A percentile compares a stretch with the other conserved stretches of the same genome.
phyloP scores from a whole-genome alignment of 2,329 filamentous ascomycete genomes.

The Clonostachys rhizophaga region DNA sequence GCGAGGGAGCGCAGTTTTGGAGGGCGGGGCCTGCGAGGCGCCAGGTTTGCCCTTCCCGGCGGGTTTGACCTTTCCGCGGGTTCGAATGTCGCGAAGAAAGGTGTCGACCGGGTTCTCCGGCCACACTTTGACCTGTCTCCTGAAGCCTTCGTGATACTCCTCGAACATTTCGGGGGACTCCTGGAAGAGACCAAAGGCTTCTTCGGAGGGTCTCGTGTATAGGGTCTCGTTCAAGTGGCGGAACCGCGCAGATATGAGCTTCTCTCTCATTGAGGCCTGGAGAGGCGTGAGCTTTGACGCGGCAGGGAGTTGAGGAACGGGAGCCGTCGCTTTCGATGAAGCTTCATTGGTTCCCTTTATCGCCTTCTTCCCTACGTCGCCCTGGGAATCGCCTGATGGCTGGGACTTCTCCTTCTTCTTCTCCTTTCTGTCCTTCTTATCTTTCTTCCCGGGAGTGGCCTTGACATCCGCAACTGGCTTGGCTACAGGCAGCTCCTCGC shows the following conservation, averaged over 20 bases:
- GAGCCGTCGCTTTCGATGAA: slow-evolving; percentile 12
- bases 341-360: slow-evolving; percentile 10
- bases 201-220: slow-evolving; percentile 83
- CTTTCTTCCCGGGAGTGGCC: slow-evolving; percentile 7
- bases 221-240: slow-evolving; percentile 95
- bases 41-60: slow-evolving; percentile 5
- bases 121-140: slow-evolving; percentile 92
- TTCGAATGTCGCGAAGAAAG: slow-evolving; percentile 69
- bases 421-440: slow-evolving; percentile 19
- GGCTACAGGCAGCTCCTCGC: slow-evolving; percentile 9
- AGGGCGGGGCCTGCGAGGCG: slow-evolving; percentile 3
- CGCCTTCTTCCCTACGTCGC: slow-evolving; percentile 17
- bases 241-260: slow-evolving; percentile 92
- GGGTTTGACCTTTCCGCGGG: slow-evolving; percentile 53
- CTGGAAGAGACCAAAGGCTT: slow-evolving; percentile 79
- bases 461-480: neutral
- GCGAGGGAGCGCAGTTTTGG: slow-evolving; percentile 57
- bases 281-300: slow-evolving; percentile 76
- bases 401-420: slow-evolving; percentile 24
- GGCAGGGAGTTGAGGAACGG: slow-evolving; percentile 23
- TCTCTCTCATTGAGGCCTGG: slow-evolving; percentile 90
- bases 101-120: slow-evolving; percentile 92
- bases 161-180: slow-evolving; percentile 88
- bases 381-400: slow-evolving; percentile 6
- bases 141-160: slow-evolving; percentile 96